A percentile compares a stretch with the other conserved stretches of the same genome.
Conservation (phyloP, 768 basidiomycete species). For the Lepiota venenata region DNA sequence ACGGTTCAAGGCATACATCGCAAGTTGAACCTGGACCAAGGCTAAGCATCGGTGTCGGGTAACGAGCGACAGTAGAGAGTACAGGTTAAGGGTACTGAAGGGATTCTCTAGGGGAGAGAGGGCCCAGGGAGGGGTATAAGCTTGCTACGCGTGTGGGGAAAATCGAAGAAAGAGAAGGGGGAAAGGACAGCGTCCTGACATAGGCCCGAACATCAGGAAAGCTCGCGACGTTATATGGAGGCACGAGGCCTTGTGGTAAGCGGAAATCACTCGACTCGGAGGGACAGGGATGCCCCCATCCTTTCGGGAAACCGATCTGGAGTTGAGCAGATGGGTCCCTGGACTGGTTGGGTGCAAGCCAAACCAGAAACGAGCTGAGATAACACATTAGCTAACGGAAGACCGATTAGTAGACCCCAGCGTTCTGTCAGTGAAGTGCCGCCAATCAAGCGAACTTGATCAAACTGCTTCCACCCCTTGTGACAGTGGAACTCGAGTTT, state of each 20-base stretch:
- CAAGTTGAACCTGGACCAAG: constrained; percentile 62
- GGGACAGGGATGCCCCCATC: constrained; percentile 21
- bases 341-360: constrained; percentile 24
- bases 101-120: constrained; percentile 16
- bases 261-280: constrained; percentile 30
- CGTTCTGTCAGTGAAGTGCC: constrained; percentile 17
- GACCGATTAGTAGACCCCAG: background rate
- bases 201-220: constrained; percentile 29
- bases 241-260: constrained; percentile 40
- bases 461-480: constrained; percentile 20
- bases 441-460: constrained; percentile 21
- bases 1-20: constrained; percentile 73
- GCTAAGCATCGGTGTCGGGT: constrained; percentile 54
- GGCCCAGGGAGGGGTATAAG: constrained; percentile 19
- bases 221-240: constrained; percentile 33
- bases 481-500: constrained; percentile 2
- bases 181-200: constrained; percentile 34
- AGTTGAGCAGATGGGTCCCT: constrained; percentile 20
- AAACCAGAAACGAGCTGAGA: background rate
- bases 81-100: constrained; percentile 16
- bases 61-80: constrained; percentile 24
- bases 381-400: background rate
- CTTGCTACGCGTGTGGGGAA: constrained; percentile 15
- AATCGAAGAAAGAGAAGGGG: constrained; percentile 11
- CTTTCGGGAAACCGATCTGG: too few relatives aligned